Evolutionary conservation across 176 grass and related monocot species (phyloP).

Genomic region (Juncus effusus): DNA sequence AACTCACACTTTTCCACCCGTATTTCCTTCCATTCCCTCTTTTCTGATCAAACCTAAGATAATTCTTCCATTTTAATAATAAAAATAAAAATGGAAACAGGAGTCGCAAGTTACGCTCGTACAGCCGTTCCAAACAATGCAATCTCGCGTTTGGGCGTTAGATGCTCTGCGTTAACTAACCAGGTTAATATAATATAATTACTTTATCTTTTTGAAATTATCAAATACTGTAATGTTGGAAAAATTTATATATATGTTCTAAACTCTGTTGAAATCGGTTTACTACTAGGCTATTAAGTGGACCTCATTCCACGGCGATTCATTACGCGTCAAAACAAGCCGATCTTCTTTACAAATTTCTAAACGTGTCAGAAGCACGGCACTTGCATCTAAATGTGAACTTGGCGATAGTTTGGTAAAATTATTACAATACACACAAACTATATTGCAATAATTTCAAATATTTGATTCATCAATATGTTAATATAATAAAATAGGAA

Average conservation of each 20-base stretch:
- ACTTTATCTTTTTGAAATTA: too few species aligned
- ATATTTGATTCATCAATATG: neutral
- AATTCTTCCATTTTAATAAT: neutral
- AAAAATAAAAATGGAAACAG: slow-evolving; percentile 57
- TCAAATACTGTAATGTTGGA: too few species aligned
- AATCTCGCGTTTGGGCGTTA: slow-evolving; percentile 45
- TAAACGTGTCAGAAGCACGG: slow-evolving; percentile 37
- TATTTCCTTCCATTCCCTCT: slow-evolving; percentile 36
- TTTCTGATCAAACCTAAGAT: neutral
- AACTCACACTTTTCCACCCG: slow-evolving; percentile 41
- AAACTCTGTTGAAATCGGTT: too few species aligned
- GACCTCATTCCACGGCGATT: slow-evolving; percentile 64
- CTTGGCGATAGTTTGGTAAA: slow-evolving; percentile 78
- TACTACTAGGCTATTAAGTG: slow-evolving; percentile 23
- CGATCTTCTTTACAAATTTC: slow-evolving; percentile 34
- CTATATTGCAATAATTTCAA: neutral
- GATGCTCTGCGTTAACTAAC: slow-evolving; percentile 52
- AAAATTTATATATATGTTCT: too few species aligned
- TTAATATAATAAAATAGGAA: slow-evolving; percentile 35
- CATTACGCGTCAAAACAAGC: slow-evolving; percentile 42
- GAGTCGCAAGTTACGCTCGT: slow-evolving; percentile 51
- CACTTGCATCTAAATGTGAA: slow-evolving; percentile 61
- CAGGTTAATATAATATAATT: slow-evolving; percentile 24
- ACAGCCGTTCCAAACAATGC: slow-evolving; percentile 35
- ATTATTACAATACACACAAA: neutral